Evolutionary conservation across 2,329 filamentous ascomycete genomes (phyloP).

Genomic region (Scedosporium dehoogii): DNA sequence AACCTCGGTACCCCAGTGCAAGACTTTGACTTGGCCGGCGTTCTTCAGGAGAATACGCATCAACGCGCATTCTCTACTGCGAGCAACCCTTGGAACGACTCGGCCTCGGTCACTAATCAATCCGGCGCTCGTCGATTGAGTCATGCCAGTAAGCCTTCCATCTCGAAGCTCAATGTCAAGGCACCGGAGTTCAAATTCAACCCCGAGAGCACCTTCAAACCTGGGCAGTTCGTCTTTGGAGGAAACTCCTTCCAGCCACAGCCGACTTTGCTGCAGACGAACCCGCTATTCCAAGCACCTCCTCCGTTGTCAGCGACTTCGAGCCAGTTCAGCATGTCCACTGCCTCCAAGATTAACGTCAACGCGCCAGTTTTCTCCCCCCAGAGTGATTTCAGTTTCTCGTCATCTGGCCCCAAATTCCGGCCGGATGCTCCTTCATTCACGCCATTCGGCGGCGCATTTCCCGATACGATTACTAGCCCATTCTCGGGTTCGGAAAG

Average conservation of each 20-base stretch:
- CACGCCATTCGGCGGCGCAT: conserved; percentile 44
- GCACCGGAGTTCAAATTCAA: conserved; percentile 84
- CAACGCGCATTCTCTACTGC: conserved; percentile 43
- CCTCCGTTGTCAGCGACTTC: conserved; percentile 25
- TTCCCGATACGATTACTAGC: conserved; percentile 38
- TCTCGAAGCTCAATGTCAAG: conserved; percentile 77
- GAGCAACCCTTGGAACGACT: conserved; percentile 56
- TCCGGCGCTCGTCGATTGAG: conserved; percentile 28
- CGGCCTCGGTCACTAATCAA: conserved; percentile 28
- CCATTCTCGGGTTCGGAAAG: conserved; percentile 35
- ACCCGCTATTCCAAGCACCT: conserved; percentile 29
- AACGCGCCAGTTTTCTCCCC: conserved; percentile 64
- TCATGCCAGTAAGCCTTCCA: conserved; percentile 59
- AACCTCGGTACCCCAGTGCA: conserved; percentile 56
- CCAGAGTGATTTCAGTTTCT: conserved; percentile 58
- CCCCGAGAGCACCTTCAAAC: conserved; percentile 40
- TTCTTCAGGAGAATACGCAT: conserved; percentile 27
- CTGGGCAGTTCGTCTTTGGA: conserved; percentile 40
- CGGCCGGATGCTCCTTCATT: conserved; percentile 70
- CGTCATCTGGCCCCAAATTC: conserved; percentile 56
- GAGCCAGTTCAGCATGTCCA: conserved; percentile 27
- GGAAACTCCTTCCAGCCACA: conserved; percentile 35
- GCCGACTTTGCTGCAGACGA: conserved; percentile 2
- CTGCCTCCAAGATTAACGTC: conserved; percentile 52
- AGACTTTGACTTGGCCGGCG: conserved; percentile 32